A percentile compares a stretch with the other conserved stretches of the same genome.
phyloP scores from a whole-genome alignment of 305 asterid genomes.

The Ruellia speciosa region DNA sequence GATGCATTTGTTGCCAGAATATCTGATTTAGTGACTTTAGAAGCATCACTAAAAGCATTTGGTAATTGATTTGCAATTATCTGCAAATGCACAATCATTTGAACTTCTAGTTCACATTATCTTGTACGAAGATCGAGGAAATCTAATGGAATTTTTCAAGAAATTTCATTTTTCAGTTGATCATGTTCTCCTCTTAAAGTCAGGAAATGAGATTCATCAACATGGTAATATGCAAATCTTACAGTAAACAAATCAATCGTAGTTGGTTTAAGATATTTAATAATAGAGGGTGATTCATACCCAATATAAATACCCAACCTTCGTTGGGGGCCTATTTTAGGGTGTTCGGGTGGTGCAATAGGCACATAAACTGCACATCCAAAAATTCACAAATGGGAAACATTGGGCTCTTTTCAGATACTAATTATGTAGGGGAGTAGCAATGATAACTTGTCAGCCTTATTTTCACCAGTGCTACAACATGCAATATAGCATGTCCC shows the following conservation, averaged over 20 bases:
- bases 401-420: too few relatives aligned
- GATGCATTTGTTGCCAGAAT: conserved; percentile 10
- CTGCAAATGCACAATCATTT: conserved; percentile 19
- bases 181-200: conserved; percentile 8
- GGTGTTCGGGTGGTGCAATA: neutral
- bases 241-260: neutral
- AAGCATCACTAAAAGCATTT: conserved; percentile 8
- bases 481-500: neutral
- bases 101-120: conserved; percentile 13
- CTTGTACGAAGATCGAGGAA: conserved; percentile 2
- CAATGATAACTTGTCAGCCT: neutral
- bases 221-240: conserved; percentile 13
- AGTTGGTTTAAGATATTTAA: neutral
- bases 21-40: conserved; percentile 14
- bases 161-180: neutral
- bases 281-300: too few relatives aligned
- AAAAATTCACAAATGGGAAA: too few relatives aligned
- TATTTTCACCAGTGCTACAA: neutral
- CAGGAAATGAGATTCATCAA: conserved; percentile 8
- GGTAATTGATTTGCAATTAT: conserved; percentile 5
- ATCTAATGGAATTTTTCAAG: neutral
- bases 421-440: neutral
- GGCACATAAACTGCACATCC: conserved; percentile 5
- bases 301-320: neutral
- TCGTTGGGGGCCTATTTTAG: conserved; percentile 3